Percentiles rank a stretch among this genome's conserved stretches.
These are phyloP conservation scores for Colletotrichum cereale DNA, from an alignment of 2,329 filamentous ascomycete genomes.

Conservation along the genomic window DNA sequence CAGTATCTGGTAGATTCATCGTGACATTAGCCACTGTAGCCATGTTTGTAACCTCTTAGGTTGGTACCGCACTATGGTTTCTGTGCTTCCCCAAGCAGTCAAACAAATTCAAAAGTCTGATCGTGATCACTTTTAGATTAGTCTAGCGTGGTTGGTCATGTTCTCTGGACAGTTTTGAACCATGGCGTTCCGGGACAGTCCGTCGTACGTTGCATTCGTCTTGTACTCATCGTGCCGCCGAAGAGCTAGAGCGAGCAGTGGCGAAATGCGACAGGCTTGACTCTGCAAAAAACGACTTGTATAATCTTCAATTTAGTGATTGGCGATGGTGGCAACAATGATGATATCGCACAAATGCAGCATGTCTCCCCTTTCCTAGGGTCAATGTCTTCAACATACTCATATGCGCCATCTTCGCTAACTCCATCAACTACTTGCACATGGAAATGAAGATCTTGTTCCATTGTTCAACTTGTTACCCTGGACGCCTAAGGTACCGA, in stretches of 20 bases:
- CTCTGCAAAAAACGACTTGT: not conserved
- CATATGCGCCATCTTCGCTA: not conserved
- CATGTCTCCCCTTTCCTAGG: not conserved
- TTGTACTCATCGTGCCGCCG: too few relatives aligned
- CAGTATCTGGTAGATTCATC: too few relatives aligned
- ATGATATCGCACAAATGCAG: too few relatives aligned
- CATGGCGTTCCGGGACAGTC: not conserved
- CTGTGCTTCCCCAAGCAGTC: not conserved
- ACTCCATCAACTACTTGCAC: not conserved
- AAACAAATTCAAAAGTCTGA: not conserved
- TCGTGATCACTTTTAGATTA: not conserved
- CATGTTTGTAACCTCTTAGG: too few relatives aligned
- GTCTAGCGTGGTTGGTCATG: not conserved
- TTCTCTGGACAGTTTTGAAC: not conserved
- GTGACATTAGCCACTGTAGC: too few relatives aligned
- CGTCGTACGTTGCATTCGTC: not conserved
- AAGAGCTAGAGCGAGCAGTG: not conserved
- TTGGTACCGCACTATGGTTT: not conserved
- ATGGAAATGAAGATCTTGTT: not conserved
- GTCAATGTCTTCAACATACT: not conserved
- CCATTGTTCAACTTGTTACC: not conserved
- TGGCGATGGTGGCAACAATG: rapidly evolving
- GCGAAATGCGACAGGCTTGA: not conserved
- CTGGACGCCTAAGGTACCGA: not conserved
- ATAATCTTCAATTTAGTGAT: not conserved